Conservation (phyloP, 129 eudicot genomes). For the Pseudognaphalium luteoalbum region DNA sequence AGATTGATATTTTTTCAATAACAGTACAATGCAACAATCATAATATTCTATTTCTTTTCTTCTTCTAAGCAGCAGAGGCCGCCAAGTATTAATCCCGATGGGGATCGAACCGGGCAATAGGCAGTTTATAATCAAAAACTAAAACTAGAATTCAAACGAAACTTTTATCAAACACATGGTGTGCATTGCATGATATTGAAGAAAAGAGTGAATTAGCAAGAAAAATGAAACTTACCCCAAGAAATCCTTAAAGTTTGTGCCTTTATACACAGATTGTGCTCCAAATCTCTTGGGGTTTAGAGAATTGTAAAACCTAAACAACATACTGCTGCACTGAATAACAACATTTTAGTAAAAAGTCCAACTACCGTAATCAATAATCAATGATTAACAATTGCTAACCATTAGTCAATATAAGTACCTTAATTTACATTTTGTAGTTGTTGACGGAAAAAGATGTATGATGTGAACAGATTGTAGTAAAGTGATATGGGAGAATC, state of each 20-base stretch:
- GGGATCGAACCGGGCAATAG: background rate
- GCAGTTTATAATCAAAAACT: background rate
- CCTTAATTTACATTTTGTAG: no score
- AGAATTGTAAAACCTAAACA: background rate
- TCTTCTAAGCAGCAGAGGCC: background rate
- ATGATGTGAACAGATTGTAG: no score
- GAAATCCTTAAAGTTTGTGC: background rate
- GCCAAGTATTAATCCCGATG: background rate
- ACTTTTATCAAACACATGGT: conserved; percentile 20
- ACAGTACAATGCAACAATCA: background rate
- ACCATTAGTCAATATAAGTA: no score
- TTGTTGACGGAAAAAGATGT: no score
- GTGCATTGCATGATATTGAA: background rate
- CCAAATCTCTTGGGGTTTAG: background rate
- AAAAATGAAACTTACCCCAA: conserved; percentile 6
- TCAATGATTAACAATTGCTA: no score
- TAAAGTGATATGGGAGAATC: no score
- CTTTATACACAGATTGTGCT: background rate
- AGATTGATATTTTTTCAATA: background rate
- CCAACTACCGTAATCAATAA: no score
- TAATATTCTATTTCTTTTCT: background rate
- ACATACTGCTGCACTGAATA: background rate
- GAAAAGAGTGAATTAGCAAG: background rate
- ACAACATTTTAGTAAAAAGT: no score
- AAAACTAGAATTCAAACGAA: background rate